Evolutionary conservation across 2,329 filamentous ascomycete species (phyloP).

Genomic region (Colletotrichum sp.): DNA sequence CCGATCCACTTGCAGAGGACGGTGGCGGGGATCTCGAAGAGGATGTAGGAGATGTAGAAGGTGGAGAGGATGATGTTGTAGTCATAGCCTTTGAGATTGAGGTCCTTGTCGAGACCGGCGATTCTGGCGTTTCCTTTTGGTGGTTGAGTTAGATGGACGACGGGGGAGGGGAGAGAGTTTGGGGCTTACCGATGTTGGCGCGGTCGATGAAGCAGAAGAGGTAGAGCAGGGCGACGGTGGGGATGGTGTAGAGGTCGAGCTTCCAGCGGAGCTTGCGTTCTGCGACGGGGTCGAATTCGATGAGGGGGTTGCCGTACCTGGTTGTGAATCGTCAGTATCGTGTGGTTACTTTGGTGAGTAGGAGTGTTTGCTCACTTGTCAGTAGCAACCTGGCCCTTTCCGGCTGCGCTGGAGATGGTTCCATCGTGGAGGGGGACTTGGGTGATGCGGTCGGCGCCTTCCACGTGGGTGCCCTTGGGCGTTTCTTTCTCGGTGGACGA

Average conservation of each 20-base stretch:
- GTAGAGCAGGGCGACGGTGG: constrained; percentile 70
- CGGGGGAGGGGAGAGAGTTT: fast-evolving
- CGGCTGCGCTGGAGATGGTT: constrained; percentile 36
- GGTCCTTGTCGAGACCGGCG: constrained; percentile 67
- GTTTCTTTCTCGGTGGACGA: constrained; percentile 7
- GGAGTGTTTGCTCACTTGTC: constrained; percentile 40
- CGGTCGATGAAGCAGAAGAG: constrained; percentile 78
- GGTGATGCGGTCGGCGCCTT: constrained; percentile 16
- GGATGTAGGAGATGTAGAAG: constrained; percentile 76
- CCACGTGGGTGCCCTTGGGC: not conserved
- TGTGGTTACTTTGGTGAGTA: fast-evolving
- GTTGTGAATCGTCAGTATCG: not conserved
- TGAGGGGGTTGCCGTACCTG: constrained; percentile 53
- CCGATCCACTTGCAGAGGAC: constrained; percentile 74
- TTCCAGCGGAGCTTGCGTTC: constrained; percentile 66
- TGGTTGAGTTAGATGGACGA: not conserved
- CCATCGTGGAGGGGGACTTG: not conserved
- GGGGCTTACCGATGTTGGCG: constrained; percentile 69
- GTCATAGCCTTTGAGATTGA: constrained; percentile 64
- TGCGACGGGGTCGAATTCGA: constrained; percentile 60
- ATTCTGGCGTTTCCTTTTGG: constrained; percentile 68
- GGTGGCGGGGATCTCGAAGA: constrained; percentile 74
- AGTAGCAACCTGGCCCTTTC: constrained; percentile 49
- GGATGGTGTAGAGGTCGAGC: constrained; percentile 69
- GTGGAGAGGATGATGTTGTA: constrained; percentile 72